Evolutionary conservation across 75 land plant genomes (phyloP), one percentile per base, ranked within the genome.

Genomic region (Selaginella tamariscina): DNA sequence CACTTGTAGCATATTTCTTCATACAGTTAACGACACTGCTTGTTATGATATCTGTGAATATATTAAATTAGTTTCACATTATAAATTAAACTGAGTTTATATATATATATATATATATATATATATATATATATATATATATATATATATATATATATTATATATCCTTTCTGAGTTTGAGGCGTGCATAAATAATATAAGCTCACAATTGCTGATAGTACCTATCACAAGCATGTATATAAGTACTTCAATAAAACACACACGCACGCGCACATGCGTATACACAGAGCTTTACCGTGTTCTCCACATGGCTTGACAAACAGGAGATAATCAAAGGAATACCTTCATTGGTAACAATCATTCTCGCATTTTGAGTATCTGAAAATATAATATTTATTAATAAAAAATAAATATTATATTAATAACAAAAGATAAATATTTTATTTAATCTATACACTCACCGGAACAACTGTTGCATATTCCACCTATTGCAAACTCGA

Each of bases 401-500:
- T 5, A 15, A 39, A 15, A 39, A 39, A 39, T 15, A 15, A 39
- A 39, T 5, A 5, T 39, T 15, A 39, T n/a, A n/a, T n/a, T n/a
- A n/a, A n/a, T n/a, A n/a, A n/a, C n/a, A n/a, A n/a, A n/a, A n/a
- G n/a, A n/a, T n/a, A 2, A 18, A 56, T 56, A 18, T 27, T 2
- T 2, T 24, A 18, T 56, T 2, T 24, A 18, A 56, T 1, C 49
- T 0, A 18, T 20, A 24, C 8, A n/a, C 76, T 44, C 67, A 91
- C 97, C 97, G 70, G 73, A 78, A 73, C 78, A 81, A 57, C 84
- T 70, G 69, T 93, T 93, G 72, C 94, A 88, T 29, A 94, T 76
- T 11, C 98, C 96, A n/a, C 91, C 98, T 59, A 78, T 56, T 1
- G 85, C 95, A 80, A 82, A 94, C 76, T 94, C 96, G 1, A 94